A percentile compares a stretch with the other conserved stretches of the same genome.
Evolutionary conservation across 2,329 filamentous ascomycete species (phyloP).

Genomic region (Trichoderma breve): DNA sequence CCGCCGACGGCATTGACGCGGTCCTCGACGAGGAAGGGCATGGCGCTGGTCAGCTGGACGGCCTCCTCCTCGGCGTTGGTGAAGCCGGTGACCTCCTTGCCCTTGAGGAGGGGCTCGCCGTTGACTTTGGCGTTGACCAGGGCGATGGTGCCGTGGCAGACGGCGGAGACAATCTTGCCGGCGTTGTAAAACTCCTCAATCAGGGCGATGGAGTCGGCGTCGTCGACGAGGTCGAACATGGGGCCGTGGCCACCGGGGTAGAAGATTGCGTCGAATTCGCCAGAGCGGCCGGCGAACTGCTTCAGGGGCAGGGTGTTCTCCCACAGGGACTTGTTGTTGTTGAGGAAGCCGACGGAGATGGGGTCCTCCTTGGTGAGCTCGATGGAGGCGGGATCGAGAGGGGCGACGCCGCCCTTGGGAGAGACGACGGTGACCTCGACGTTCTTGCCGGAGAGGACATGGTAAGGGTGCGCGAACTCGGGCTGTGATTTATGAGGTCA

Average conservation of each 20-base stretch:
- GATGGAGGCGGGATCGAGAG: conserved; percentile 59
- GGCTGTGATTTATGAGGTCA: conserved; percentile 37
- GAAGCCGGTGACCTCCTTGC: conserved; percentile 61
- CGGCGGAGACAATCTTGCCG: conserved; percentile 62
- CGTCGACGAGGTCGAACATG: conserved; percentile 64
- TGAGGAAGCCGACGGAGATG: conserved; percentile 52
- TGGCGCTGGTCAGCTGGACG: conserved; percentile 46
- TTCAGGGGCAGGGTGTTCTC: conserved; percentile 59
- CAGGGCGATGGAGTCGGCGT: conserved; percentile 56
- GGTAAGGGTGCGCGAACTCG: conserved; percentile 64
- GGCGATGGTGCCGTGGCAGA: conserved; percentile 68
- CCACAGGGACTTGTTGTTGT: conserved; percentile 59
- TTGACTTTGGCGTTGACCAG: conserved; percentile 56
- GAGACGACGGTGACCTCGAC: conserved; percentile 58
- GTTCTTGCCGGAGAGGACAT: conserved; percentile 51
- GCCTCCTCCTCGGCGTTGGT: conserved; percentile 56
- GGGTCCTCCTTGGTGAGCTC: conserved; percentile 54
- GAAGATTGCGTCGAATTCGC: conserved; percentile 62
- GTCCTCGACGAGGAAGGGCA: conserved; percentile 61
- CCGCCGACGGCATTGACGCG: conserved; percentile 52
- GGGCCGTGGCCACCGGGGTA: conserved; percentile 60
- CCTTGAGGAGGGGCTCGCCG: conserved; percentile 54
- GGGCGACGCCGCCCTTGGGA: conserved; percentile 59
- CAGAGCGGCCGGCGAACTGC: conserved; percentile 53
- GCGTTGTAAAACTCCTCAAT: conserved; percentile 61